Percentiles rank a stretch among this genome's conserved stretches.
Conservation (phyloP, 805 yeast genomes). For the Torulaspora gathmanii region DNA sequence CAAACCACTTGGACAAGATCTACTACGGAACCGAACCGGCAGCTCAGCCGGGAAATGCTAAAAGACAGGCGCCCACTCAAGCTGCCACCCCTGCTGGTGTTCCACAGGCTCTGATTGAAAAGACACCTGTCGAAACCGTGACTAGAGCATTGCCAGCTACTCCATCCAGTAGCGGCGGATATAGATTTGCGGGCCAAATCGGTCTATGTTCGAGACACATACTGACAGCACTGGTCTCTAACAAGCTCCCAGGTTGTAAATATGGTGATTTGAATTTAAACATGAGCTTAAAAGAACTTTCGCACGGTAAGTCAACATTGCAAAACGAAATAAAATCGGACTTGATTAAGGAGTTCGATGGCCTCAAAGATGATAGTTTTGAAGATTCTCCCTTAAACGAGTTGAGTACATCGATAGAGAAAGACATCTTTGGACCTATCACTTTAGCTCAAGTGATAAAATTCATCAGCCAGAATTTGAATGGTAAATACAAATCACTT, state of each 20-base stretch:
- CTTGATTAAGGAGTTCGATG: constrained; percentile 12
- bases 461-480: constrained; percentile 10
- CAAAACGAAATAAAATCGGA: constrained; percentile 21
- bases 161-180: neutral
- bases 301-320: constrained; percentile 86
- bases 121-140: neutral
- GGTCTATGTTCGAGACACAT: constrained; percentile 3
- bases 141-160: neutral
- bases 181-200: neutral
- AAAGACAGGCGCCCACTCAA: neutral
- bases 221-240: constrained; percentile 22
- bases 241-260: constrained; percentile 19
- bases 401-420: constrained; percentile 2
- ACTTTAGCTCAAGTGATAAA: constrained; percentile 10
- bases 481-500: constrained; percentile 8
- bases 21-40: constrained; percentile 67
- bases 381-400: constrained; percentile 13
- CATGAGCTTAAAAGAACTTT: constrained; percentile 88
- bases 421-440: constrained; percentile 10
- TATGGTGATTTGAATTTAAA: constrained; percentile 47
- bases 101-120: neutral
- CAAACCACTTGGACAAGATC: constrained; percentile 78
- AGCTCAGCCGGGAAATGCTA: neutral
- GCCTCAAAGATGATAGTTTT: constrained; percentile 7
- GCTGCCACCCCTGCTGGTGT: neutral